Conservation (phyloP, 768 basidiomycete genomes). For the Dictyophora rubrovolvata region DNA sequence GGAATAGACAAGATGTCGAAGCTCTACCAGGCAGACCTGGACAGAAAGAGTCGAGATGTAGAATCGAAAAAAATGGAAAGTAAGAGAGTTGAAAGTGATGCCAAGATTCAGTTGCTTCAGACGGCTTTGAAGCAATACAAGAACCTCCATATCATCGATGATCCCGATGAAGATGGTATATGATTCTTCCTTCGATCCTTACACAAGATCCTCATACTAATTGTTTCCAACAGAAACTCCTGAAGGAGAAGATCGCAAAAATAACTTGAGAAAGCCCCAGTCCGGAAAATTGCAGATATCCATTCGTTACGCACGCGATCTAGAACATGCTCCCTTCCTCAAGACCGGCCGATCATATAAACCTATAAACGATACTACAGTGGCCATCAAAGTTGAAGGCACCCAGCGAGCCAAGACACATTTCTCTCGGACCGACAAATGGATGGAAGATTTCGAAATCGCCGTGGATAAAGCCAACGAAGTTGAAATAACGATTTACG, state of each 20-base stretch:
- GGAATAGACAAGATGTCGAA: constrained; percentile 99
- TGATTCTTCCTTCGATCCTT: not conserved
- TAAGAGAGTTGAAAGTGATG: constrained; percentile 90
- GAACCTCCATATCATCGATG: constrained; percentile 88
- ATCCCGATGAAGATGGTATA: constrained; percentile 57
- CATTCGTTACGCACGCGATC: constrained; percentile 81
- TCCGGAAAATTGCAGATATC: constrained; percentile 89
- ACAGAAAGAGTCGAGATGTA: constrained; percentile 93
- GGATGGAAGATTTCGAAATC: constrained; percentile 97
- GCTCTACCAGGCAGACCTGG: constrained; percentile 91
- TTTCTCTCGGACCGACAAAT: constrained; percentile 87
- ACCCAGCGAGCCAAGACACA: constrained; percentile 87
- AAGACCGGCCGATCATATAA: constrained; percentile 58
- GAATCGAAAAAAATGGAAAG: constrained; percentile 89
- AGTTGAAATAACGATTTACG: constrained; percentile 92
- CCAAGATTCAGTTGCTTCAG: constrained; percentile 89
- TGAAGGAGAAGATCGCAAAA: constrained; percentile 78
- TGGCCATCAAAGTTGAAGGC: constrained; percentile 94
- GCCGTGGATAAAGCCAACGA: constrained; percentile 97
- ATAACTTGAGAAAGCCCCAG: constrained; percentile 86
- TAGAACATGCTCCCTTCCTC: constrained; percentile 83
- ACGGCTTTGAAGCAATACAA: constrained; percentile 93
- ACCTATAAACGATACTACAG: constrained; percentile 71
- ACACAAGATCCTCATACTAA: not conserved
- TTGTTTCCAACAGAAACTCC: constrained; percentile 28